Base-by-base conservation (phyloP, 768 basidiomycete genomes). In the Porphyrellus cyaneotinctus region DNA sequence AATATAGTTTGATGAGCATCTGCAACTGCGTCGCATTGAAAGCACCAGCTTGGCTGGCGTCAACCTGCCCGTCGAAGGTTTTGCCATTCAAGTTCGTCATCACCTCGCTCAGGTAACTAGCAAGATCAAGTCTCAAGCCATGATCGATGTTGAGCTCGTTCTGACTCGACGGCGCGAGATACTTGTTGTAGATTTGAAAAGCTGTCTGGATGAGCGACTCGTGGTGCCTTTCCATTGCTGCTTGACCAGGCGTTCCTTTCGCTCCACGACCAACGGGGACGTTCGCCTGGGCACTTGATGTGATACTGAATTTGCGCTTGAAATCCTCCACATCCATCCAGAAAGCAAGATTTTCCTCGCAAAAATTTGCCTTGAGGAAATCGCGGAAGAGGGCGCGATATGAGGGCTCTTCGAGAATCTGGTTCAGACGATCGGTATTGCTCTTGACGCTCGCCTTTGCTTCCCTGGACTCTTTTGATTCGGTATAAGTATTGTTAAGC, bases 61-160 rank as follows among this genome's bases (percentile, higher is more conserved):
- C 92, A 22, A 93, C 81, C 30, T 83, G 85, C 12, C 88, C 90
- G 58, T 84, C 82, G 73, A 91, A 88, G 0, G 80, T 67, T 69
- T 88, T 90, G 38, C 89, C 89, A 3, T 86, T 84, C 59, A 87
- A 60, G 58, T 73, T 85, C 43, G 84, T 85, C 58, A 95, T 88
- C 24, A 93, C 88, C 48, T 97, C 91, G 69, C 87, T 88, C 55
- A 99, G 79, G 68, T 98, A 98, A 60, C 85, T 88, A 53, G 91
- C 88, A 47, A 99, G 78, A 71, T 98, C 97, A 60, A 92, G 93
- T 56, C 97, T 86, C 35, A 99, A 77, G 35, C 88, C 91, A 68
- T 99, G 97, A 66, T 99, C 97, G 59, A 99, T 99, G 72, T 99
- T 99, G 56, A 99, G 81, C 72, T 98, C 97, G 72, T 88, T 91